These are phyloP conservation scores for Porpolomopsis calyptriformis DNA, from an alignment of 768 basidiomycete genomes.

Conservation along the genomic window DNA sequence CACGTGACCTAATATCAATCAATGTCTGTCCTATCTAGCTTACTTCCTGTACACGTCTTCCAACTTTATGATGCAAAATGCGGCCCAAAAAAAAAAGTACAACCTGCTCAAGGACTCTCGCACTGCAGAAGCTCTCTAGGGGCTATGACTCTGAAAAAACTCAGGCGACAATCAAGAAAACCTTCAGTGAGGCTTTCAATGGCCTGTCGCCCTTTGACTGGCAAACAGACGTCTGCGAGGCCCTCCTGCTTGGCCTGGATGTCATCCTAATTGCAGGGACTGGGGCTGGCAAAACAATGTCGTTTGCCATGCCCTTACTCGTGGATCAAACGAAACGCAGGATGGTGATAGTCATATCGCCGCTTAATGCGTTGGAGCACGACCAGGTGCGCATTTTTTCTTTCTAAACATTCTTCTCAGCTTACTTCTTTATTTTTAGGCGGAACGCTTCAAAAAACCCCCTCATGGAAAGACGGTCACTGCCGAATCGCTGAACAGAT, in stretches of 20 bases:
- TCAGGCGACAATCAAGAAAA: conserved; percentile 8
- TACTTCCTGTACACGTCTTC: no score
- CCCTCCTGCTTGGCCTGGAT: conserved; percentile 24
- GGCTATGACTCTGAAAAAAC: conserved; percentile 11
- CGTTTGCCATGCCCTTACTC: conserved; percentile 24
- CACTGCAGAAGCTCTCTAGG: not conserved
- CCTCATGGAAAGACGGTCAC: conserved; percentile 83
- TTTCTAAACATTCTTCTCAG: no score
- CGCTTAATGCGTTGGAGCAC: conserved; percentile 25
- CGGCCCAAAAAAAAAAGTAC: no score
- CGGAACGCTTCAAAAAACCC: no score
- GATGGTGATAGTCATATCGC: conserved; percentile 24
- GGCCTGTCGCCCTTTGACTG: conserved; percentile 21
- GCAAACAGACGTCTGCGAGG: conserved; percentile 31
- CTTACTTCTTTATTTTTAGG: no score
- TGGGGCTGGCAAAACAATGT: conserved; percentile 28
- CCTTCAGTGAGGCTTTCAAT: conserved; percentile 8
- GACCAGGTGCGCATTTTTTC: no score
- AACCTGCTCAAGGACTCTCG: no score
- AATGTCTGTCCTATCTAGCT: no score
- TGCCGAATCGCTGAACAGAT: conserved; percentile 81
- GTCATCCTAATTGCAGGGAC: conserved; percentile 27
- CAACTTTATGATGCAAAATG: no score
- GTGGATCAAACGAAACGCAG: conserved; percentile 11
- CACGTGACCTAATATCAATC: no score